A percentile compares a stretch with the other conserved stretches of the same genome.
phyloP scores from a whole-genome alignment of 441 rosid genomes.

The Eruca vesicaria region DNA sequence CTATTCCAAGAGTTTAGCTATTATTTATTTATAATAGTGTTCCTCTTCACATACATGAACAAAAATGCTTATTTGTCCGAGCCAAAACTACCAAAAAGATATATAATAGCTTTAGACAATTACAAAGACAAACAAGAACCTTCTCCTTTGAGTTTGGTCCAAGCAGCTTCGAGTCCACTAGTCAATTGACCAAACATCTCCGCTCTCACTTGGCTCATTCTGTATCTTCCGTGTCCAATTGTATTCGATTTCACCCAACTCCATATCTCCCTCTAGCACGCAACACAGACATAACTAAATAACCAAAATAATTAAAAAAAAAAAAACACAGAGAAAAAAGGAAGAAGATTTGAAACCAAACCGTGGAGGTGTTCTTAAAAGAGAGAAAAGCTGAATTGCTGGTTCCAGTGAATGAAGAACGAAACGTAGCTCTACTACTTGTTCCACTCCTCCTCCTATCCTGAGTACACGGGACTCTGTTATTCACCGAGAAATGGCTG shows the following conservation, averaged over 20 bases:
- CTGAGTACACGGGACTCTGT: slow-evolving; percentile 21
- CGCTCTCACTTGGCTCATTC: slow-evolving; percentile 55
- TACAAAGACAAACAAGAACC: slow-evolving; percentile 42
- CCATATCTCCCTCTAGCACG: slow-evolving; percentile 60
- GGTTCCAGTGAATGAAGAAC: slow-evolving; percentile 46
- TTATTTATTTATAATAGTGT: no score
- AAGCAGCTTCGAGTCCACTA: slow-evolving; percentile 90
- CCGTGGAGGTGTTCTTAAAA: slow-evolving; percentile 53
- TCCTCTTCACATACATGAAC: background rate
- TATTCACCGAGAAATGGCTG: slow-evolving; percentile 19
- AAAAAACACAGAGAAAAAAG: background rate
- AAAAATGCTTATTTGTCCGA: background rate
- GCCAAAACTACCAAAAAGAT: background rate
- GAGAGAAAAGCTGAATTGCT: slow-evolving; percentile 47
- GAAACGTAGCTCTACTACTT: background rate
- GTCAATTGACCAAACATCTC: slow-evolving; percentile 98
- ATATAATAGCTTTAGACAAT: background rate
- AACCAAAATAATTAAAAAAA: background rate
- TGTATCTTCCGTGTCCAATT: slow-evolving; percentile 40
- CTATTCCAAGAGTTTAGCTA: no score
- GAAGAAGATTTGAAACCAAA: background rate
- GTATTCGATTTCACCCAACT: slow-evolving; percentile 61
- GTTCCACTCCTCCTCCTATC: background rate
- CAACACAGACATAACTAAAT: background rate
- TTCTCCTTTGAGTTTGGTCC: slow-evolving; percentile 98